Base-by-base conservation (phyloP, 805 yeast species). In the Metschnikowia drakensbergensis region DNA sequence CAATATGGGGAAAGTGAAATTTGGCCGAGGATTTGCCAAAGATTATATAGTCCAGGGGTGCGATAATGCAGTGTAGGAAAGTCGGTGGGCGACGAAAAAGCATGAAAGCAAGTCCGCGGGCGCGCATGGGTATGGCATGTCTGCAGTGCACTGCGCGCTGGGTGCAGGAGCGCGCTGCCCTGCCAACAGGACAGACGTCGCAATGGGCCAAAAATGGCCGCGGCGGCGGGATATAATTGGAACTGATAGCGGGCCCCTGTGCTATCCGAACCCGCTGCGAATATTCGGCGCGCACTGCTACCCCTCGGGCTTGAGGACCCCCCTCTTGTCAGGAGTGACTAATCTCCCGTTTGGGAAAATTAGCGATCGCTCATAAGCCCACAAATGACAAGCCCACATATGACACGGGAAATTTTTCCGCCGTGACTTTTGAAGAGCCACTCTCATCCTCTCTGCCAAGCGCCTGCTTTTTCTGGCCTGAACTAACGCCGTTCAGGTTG, bases 91-190 rank as follows among this genome's bases (percentile, higher is more conserved):
- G 45, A 34, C 25, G 32, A 50, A 52, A 49, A 52, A 49, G 54
- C 48, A 52, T 46, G 45, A 49, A 49, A 51, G 54, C 48, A 52
- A 52, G 47, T 45, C 44, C 37, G 50, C 46, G 36, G 43, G 29
- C 29, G 35, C 44, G 42, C 42, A 23, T 47, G 53, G 17, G 44
- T 48, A 41, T 31, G 40, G 37, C n/a, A 8, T 9, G 28, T 3
- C 25, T 42, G 40, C 39, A 33, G 26, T 2, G 13, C 45, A 22
- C 36, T 7, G 31, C 35, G 42, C n/a, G 17, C 9, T 9, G 6
- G 5, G 11, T 45, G 44, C 47, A 37, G 40, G 45, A 11, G 36
- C 42, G 32, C 38, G 23, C 30, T 37, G 2, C 17, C 25, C 33
- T 33, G 30, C 32, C 32, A 42, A 26, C 37, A 34, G 45, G 37